A percentile compares a stretch with the other conserved stretches of the same genome.
Evolutionary conservation across 78 protist genomes (phyloP).

Genomic region (Trichosphaerium sp.): DNA sequence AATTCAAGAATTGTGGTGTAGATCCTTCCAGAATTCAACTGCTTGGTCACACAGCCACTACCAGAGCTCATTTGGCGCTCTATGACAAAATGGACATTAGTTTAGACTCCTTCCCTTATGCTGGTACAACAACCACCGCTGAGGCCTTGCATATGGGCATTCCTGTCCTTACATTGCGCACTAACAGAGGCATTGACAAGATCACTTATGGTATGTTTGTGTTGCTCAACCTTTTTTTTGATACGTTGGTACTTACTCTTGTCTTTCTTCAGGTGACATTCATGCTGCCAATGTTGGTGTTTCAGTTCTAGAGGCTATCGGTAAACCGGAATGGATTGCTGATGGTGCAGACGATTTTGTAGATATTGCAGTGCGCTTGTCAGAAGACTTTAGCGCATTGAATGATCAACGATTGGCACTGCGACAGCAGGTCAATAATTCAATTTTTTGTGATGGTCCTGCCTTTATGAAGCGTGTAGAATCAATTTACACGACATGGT

Average conservation of each 20-base stretch:
- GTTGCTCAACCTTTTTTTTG: too few species aligned
- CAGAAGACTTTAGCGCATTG: not conserved
- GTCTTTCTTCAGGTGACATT: too few species aligned
- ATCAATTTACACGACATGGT: too few species aligned
- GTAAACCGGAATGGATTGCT: slow-evolving; percentile 25
- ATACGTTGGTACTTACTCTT: too few species aligned
- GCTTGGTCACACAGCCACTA: slow-evolving; percentile 6
- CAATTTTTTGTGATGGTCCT: slow-evolving; percentile 8
- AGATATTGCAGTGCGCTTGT: slow-evolving; percentile 34
- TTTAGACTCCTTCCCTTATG: slow-evolving; percentile 51
- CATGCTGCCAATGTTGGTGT: slow-evolving; percentile 50
- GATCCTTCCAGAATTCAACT: slow-evolving; percentile 17
- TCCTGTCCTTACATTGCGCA: slow-evolving; percentile 41
- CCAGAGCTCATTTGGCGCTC: slow-evolving; percentile 24
- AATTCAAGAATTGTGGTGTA: too few species aligned
- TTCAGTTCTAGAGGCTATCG: slow-evolving; percentile 24
- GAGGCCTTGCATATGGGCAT: slow-evolving; percentile 60
- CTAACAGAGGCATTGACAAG: not conserved
- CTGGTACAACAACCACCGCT: slow-evolving; percentile 49
- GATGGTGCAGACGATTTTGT: slow-evolving; percentile 16
- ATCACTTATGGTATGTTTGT: not conserved
- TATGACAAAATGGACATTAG: slow-evolving; percentile 46
- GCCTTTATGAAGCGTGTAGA: too few species aligned
- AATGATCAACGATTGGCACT: not conserved
- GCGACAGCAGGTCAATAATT: not conserved